Evolutionary conservation across 371 early-diverging fungal genomes (phyloP).

Genomic region (Apophysomyces variabilis): DNA sequence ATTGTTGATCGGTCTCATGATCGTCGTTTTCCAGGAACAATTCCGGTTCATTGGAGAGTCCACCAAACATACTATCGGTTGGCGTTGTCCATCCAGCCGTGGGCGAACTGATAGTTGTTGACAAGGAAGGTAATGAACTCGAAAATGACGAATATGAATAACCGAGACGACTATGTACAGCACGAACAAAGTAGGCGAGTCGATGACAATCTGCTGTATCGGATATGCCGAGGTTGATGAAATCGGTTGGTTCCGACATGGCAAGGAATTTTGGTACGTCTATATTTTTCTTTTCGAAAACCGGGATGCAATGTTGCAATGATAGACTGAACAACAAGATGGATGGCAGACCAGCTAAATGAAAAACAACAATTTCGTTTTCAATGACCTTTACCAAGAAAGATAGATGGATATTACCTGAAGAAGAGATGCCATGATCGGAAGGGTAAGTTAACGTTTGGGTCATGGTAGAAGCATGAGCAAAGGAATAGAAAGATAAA

Average conservation of each 20-base stretch:
- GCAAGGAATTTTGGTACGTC: slow-evolving; percentile 26
- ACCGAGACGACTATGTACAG: slow-evolving; percentile 31
- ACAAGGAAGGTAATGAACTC: background rate
- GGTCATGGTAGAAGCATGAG: slow-evolving; percentile 1
- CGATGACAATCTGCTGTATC: slow-evolving; percentile 34
- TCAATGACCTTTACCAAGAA: no score
- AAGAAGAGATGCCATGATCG: slow-evolving; percentile 1
- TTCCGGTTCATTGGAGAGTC: background rate
- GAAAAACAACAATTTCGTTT: no score
- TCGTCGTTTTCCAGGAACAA: slow-evolving; percentile 7
- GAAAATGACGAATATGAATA: slow-evolving; percentile 5
- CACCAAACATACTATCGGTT: background rate
- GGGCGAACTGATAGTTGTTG: slow-evolving; percentile 1
- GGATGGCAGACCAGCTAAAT: slow-evolving; percentile 16
- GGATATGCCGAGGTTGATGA: slow-evolving; percentile 29
- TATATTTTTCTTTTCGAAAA: slow-evolving; percentile 30
- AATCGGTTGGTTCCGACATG: slow-evolving; percentile 35
- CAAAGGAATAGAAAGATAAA: background rate
- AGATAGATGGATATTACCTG: background rate
- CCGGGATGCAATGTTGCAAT: slow-evolving; percentile 36
- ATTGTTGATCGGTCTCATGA: slow-evolving; percentile 20
- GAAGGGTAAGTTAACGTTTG: slow-evolving; percentile 1
- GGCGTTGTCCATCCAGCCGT: background rate
- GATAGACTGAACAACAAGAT: slow-evolving; percentile 32
- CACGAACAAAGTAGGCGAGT: slow-evolving; percentile 27